These are phyloP conservation scores for Naganishia cerealis DNA, from an alignment of 1,284 basidiomycete species.

Conservation along the genomic window DNA sequence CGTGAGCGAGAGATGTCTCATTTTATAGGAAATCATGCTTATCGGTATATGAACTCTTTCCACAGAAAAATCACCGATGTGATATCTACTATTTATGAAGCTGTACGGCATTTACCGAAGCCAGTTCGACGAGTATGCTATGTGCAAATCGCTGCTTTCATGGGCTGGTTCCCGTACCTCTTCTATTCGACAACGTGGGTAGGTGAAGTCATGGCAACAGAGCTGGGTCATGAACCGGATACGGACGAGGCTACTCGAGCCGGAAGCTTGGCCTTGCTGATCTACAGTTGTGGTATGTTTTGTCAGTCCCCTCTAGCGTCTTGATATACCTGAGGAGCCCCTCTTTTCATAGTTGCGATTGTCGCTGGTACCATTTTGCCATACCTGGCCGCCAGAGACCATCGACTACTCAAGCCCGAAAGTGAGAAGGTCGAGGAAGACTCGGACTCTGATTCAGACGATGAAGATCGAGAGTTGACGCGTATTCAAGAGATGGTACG, in stretches of 20 bases:
- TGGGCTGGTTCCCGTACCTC: conserved; percentile 82
- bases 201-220: conserved; percentile 82
- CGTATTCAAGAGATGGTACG: conserved; percentile 69
- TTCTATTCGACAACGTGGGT: conserved; percentile 94
- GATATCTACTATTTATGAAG: conserved; percentile 70
- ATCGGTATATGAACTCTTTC: background rate
- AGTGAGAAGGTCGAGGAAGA: conserved; percentile 51
- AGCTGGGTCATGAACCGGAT: conserved; percentile 69
- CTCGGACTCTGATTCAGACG: conserved; percentile 55
- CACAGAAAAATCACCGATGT: conserved; percentile 60
- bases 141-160: conserved; percentile 56
- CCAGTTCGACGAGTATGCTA: conserved; percentile 84
- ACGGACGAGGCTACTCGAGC: conserved; percentile 76
- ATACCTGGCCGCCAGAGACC: conserved; percentile 73
- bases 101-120: conserved; percentile 71
- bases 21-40: background rate
- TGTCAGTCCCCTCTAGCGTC: conserved; percentile 15
- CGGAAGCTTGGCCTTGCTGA: conserved; percentile 83
- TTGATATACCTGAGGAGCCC: background rate
- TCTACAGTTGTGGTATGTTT: conserved; percentile 77
- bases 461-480: conserved; percentile 69
- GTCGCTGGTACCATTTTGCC: conserved; percentile 79
- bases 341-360: conserved; percentile 67
- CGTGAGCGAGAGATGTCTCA: conserved; percentile 36
- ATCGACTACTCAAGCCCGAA: conserved; percentile 65